These are phyloP conservation scores for Curvularia eragrostidis DNA, from an alignment of 2,329 filamentous ascomycete genomes.

Conservation along the genomic window DNA sequence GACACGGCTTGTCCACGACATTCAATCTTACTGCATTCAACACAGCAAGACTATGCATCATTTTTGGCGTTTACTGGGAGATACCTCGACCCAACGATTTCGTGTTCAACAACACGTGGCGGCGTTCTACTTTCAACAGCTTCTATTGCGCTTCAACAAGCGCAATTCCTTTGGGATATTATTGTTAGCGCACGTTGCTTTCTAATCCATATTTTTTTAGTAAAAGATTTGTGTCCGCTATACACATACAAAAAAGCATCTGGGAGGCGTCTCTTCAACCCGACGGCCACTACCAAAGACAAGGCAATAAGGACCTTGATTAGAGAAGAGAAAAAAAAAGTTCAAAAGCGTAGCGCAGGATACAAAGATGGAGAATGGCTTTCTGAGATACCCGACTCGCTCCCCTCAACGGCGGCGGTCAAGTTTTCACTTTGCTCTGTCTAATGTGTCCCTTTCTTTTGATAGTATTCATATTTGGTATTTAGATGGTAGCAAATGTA, in stretches of 20 bases:
- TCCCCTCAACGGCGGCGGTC: constrained; percentile 40
- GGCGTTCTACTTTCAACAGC: constrained; percentile 32
- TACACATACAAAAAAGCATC: constrained; percentile 29
- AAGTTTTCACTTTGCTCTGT: constrained; percentile 18
- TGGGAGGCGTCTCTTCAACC: constrained; percentile 51
- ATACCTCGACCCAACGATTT: neutral
- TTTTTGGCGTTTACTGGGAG: constrained; percentile 11
- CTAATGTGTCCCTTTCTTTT: neutral
- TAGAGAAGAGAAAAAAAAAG: constrained; percentile 2
- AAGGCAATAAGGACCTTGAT: constrained; percentile 11
- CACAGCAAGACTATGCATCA: constrained; percentile 35
- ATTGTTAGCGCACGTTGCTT: neutral
- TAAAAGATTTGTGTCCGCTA: neutral
- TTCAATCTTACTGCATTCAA: constrained; percentile 44
- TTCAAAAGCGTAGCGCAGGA: constrained; percentile 10
- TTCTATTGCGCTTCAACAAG: constrained; percentile 32
- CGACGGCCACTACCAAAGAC: constrained; percentile 45
- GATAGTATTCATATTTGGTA: neutral
- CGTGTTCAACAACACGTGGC: constrained; percentile 15
- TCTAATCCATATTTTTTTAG: neutral
- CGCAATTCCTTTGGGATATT: constrained; percentile 10
- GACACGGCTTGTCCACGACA: constrained; percentile 1
- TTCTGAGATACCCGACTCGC: constrained; percentile 37
- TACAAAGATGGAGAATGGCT: constrained; percentile 8
- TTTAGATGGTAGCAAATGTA: neutral